Base-by-base conservation (phyloP, 2,329 filamentous ascomycete genomes). In the Reticulascus tulasneorum region DNA sequence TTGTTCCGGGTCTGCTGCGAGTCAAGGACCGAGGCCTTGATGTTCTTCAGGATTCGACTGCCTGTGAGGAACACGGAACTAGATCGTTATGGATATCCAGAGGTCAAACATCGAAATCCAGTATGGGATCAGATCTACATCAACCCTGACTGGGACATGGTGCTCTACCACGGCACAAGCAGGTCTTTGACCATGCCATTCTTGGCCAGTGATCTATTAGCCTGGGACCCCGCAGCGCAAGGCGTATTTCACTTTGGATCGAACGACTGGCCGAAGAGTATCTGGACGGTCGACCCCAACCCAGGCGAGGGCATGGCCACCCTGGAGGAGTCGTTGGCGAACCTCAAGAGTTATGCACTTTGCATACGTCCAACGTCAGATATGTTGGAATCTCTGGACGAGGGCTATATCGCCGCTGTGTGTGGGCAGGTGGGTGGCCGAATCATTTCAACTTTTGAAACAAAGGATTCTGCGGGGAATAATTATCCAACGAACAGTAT, bases 91-190 rank as follows among this genome's bases (percentile, higher is more conserved):
- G 41, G 38, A 28, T 33, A 28, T 13, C 35, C 34, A 12, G 23
- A 32, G 21, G 20, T 30, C 23, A 35, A 35, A 26, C 39, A 39
- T 29, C 35, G 40, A 19, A 48, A 47, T 34, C 46, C 45, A 33
- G 37, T 33, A 11, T 37, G 40, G 34, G 28, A 42, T 20, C 33
- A 33, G 10, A 38, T 42, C 33, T 46, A 44, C 35, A 40, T 47
- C 20, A 45, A 47, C 33, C 46, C 46, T 12, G 42, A 48, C 19
- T 47, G 46, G 46, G 45, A 48, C 29, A 38, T 48, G 30, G 39
- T 48, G 7, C 30, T 48, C 9, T 47, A 38, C 35, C 27, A 41
- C 15, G 37, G 37, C 12, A 22, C 29, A 12, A 35, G 28, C 19
- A 23, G 28, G 8, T 23, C 35, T 8, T 22, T 47, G 13, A 35